Evolutionary conservation across 371 early-diverging fungal genomes (phyloP).

Genomic region (Mortierella polycephala): DNA sequence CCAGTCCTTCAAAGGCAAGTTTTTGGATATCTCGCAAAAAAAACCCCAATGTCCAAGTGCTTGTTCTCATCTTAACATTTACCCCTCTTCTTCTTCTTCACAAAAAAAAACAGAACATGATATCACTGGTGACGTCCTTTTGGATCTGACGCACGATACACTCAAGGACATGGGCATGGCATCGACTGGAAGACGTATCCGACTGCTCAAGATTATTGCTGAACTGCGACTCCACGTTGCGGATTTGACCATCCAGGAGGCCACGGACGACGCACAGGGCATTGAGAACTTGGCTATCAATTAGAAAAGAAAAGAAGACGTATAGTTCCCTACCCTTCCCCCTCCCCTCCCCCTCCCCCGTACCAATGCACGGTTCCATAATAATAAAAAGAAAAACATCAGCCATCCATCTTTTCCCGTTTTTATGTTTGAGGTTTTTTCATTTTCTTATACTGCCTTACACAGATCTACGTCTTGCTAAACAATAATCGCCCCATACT

Average conservation of each 20-base stretch:
- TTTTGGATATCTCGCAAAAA: not conserved
- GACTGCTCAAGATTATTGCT: constrained; percentile 48
- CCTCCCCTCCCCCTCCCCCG: too few relatives aligned
- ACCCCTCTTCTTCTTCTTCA: not conserved
- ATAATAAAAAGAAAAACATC: not conserved
- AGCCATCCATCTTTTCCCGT: not conserved
- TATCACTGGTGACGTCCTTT: constrained; percentile 57
- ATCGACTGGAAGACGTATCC: constrained; percentile 48
- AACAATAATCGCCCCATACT: constrained; percentile 52
- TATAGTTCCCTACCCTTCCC: not conserved
- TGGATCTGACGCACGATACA: constrained; percentile 52
- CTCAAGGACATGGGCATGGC: constrained; percentile 56
- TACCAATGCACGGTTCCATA: too few relatives aligned
- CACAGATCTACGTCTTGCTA: constrained; percentile 39
- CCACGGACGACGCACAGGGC: constrained; percentile 22
- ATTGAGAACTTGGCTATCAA: constrained; percentile 18
- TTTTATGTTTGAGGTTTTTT: not conserved
- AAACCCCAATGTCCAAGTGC: not conserved
- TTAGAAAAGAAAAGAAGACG: constrained; percentile 6
- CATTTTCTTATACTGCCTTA: too few relatives aligned
- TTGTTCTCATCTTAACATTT: not conserved
- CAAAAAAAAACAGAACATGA: constrained; percentile 26
- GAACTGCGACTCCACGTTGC: constrained; percentile 44
- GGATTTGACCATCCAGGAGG: constrained; percentile 45
- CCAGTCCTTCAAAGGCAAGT: constrained; percentile 40